Evolutionary conservation across 2,329 filamentous ascomycete species (phyloP).

Genomic region (Xylariaceae sp.): DNA sequence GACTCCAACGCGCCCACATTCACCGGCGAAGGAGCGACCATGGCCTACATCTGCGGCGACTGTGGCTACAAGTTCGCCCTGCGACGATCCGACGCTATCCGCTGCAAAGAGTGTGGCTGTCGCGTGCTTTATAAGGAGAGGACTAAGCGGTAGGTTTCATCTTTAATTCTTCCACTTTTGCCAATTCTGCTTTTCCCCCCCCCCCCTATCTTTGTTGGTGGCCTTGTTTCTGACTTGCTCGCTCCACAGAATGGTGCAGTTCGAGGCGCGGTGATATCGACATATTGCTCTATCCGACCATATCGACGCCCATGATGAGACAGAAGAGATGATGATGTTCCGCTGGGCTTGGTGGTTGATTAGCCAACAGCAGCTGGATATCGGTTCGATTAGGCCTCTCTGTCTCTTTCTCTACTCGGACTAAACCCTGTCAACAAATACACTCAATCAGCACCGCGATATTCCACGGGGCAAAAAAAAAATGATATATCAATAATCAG

Average conservation of each 20-base stretch:
- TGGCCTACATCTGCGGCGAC: slow-evolving; percentile 76
- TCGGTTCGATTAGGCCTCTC: no score
- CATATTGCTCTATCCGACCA: no score
- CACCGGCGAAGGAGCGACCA: slow-evolving; percentile 50
- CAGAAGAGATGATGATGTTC: no score
- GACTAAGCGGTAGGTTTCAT: slow-evolving; percentile 76
- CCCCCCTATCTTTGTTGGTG: not conserved
- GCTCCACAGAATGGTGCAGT: slow-evolving; percentile 83
- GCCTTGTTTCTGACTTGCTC: slow-evolving; percentile 3
- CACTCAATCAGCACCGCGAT: no score
- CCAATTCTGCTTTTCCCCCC: no score
- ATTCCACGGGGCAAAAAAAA: slow-evolving; percentile 8
- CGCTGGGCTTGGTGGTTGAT: no score
- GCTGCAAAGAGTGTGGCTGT: slow-evolving; percentile 90
- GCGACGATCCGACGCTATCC: slow-evolving; percentile 73
- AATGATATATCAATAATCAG: no score
- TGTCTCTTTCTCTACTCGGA: no score
- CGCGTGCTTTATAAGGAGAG: slow-evolving; percentile 96
- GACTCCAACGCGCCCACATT: slow-evolving; percentile 38
- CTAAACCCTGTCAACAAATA: no score
- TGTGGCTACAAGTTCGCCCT: slow-evolving; percentile 75
- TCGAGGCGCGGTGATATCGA: slow-evolving; percentile 87
- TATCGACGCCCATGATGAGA: no score
- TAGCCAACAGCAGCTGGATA: no score
- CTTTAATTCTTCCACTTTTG: slow-evolving; percentile 2